Evolutionary conservation across 225 moss, liverwort and hornwort genomes (phyloP).

Genomic region (Bryoerythrophyllum caledonicum): DNA sequence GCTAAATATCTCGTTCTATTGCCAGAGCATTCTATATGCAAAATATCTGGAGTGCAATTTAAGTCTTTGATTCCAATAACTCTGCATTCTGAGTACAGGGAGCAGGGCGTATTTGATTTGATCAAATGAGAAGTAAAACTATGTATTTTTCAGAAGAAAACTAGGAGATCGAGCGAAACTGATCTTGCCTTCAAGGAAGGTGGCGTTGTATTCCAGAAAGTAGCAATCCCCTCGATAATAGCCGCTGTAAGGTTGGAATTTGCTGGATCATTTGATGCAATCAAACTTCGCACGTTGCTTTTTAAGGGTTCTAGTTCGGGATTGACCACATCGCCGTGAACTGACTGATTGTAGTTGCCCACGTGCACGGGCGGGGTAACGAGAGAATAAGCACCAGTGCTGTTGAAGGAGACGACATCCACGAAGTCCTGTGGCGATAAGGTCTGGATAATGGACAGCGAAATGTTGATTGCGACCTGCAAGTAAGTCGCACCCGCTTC

Average conservation of each 20-base stretch:
- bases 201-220: not conserved
- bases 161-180: too few relatives aligned
- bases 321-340: not conserved
- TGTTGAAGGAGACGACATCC: not conserved
- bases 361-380: not conserved
- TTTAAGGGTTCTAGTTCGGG: not conserved
- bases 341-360: not conserved
- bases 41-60: too few relatives aligned
- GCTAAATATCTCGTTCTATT: too few relatives aligned
- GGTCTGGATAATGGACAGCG: not conserved
- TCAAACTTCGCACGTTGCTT: not conserved
- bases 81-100: too few relatives aligned
- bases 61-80: too few relatives aligned
- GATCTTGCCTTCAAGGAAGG: not conserved
- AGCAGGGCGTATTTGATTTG: too few relatives aligned
- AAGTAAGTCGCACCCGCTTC: not conserved
- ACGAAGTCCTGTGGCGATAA: not conserved
- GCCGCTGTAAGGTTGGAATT: not conserved
- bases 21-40: too few relatives aligned
- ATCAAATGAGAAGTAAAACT: too few relatives aligned
- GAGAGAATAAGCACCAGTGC: not conserved
- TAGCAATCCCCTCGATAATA: not conserved
- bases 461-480: not conserved
- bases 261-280: not conserved
- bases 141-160: too few relatives aligned